These are phyloP conservation scores for Penicillium odoratum DNA, from an alignment of 495 filamentous ascomycete genomes.

Conservation along the genomic window DNA sequence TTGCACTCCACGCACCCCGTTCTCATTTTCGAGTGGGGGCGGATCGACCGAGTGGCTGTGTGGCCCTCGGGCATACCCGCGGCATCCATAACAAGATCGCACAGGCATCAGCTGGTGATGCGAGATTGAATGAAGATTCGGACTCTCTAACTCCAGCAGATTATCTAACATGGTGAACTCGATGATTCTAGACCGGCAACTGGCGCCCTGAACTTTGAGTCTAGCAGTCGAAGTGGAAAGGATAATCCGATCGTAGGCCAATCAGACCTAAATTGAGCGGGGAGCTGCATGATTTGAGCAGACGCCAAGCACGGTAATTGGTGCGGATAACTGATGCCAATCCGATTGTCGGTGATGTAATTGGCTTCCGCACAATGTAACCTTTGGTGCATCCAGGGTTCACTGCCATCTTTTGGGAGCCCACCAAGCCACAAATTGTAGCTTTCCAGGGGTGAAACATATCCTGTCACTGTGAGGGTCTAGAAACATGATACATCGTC, in stretches of 20 bases:
- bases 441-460: too few relatives aligned
- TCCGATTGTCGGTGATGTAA: background rate
- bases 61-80: constrained; percentile 2
- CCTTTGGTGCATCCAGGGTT: background rate
- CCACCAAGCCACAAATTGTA: background rate
- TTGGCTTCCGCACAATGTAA: background rate
- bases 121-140: background rate
- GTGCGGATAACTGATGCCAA: background rate
- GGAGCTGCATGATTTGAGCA: background rate
- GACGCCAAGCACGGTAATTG: background rate
- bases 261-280: background rate
- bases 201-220: background rate
- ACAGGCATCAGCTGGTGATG: background rate
- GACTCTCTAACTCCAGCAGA: background rate
- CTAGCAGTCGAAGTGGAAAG: constrained; percentile 4
- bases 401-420: background rate
- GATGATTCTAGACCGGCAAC: background rate
- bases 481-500: background rate
- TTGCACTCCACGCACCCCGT: constrained; percentile 7
- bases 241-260: constrained; percentile 4
- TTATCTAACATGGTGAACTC: background rate
- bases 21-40: constrained; percentile 6
- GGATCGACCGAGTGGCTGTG: constrained; percentile 1
- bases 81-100: background rate
- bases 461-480: too few relatives aligned